Evolutionary conservation across 306 rosid species (phyloP).

Genomic region (Phaseolus lunatus): DNA sequence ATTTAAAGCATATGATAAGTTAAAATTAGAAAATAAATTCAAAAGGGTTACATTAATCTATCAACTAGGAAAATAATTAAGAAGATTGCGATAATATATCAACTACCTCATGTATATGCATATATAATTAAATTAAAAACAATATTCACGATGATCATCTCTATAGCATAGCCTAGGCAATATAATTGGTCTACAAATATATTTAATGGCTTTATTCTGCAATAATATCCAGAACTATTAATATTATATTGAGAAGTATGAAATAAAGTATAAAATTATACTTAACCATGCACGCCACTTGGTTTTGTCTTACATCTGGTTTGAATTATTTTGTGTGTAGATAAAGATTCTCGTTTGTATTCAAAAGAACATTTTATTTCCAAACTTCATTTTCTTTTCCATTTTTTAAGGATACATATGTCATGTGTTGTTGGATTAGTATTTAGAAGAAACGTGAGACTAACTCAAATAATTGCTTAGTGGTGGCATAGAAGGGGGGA

Average conservation of each 20-base stretch:
- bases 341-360: slow-evolving; percentile 12
- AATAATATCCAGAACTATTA: not conserved
- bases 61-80: not conserved
- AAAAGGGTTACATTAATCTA: no score
- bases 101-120: not conserved
- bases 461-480: slow-evolving; percentile 33
- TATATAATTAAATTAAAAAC: not conserved
- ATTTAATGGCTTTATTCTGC: not conserved
- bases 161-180: not conserved
- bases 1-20: no score
- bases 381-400: slow-evolving; percentile 18
- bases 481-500: slow-evolving; percentile 14
- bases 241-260: not conserved
- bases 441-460: not conserved
- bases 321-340: not conserved
- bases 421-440: slow-evolving; percentile 5
- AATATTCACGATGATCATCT: not conserved
- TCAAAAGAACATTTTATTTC: slow-evolving; percentile 3
- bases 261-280: slow-evolving; percentile 32
- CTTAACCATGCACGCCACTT: slow-evolving; percentile 33
- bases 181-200: not conserved
- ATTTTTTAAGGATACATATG: slow-evolving; percentile 13
- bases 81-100: not conserved
- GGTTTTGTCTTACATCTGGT: slow-evolving; percentile 5
- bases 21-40: no score